These are phyloP conservation scores for Sugiyamaella smithiae DNA, from an alignment of 805 yeast species.

Conservation along the genomic window DNA sequence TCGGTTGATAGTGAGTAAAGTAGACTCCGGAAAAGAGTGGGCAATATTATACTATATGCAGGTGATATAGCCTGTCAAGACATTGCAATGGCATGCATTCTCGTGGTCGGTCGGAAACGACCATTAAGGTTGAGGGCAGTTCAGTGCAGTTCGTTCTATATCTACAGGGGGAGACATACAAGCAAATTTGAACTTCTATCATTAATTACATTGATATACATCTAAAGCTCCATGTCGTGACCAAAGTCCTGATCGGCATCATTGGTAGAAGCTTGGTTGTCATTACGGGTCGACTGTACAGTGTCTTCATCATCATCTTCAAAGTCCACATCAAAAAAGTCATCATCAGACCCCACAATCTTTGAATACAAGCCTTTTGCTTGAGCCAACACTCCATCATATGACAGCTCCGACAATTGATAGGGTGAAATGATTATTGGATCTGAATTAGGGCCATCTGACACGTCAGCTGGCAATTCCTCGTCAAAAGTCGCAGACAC, in stretches of 20 bases:
- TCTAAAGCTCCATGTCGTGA: conserved; percentile 29
- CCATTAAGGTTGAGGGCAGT: too few relatives aligned
- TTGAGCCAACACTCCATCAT: conserved; percentile 85
- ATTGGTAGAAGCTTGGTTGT: conserved; percentile 13
- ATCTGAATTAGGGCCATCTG: conserved; percentile 6
- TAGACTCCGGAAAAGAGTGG: too few relatives aligned
- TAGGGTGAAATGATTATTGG: conserved; percentile 11
- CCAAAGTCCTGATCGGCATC: conserved; percentile 27
- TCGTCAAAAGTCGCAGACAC: conserved; percentile 20
- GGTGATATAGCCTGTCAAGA: too few relatives aligned
- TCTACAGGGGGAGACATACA: too few relatives aligned
- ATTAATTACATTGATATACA: conserved; percentile 4
- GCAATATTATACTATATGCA: too few relatives aligned
- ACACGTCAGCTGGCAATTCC: conserved; percentile 9
- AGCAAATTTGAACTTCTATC: too few relatives aligned
- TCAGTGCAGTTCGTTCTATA: too few relatives aligned
- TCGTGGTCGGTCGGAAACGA: too few relatives aligned
- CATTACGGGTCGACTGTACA: conserved; percentile 3
- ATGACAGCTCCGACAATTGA: conserved; percentile 60
- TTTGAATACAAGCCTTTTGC: conserved; percentile 69
- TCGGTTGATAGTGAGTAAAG: too few relatives aligned
- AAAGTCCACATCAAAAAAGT: conserved; percentile 93
- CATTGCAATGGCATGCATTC: too few relatives aligned
- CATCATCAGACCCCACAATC: conserved; percentile 91
- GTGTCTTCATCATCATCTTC: conserved; percentile 80